Conservation (phyloP, 352 stramenopile genomes). For the Pythium angustatum region DNA sequence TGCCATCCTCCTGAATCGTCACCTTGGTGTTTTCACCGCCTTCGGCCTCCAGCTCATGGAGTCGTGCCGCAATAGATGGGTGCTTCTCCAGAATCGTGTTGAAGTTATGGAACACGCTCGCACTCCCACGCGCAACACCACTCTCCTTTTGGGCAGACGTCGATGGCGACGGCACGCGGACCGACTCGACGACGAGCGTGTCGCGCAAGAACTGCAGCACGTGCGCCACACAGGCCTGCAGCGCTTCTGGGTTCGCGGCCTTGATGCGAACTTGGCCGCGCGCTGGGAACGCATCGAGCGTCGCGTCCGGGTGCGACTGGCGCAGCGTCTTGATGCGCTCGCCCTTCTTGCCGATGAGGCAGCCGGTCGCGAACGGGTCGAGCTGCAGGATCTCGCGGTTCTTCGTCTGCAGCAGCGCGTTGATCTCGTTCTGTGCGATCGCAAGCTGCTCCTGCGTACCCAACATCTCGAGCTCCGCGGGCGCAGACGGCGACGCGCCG, state of each 20-base stretch:
- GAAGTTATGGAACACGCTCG: no score
- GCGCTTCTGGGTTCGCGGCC: conserved; percentile 47
- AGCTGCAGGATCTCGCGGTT: conserved; percentile 76
- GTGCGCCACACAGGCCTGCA: conserved; percentile 60
- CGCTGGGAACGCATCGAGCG: conserved; percentile 67
- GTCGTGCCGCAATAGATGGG: conserved; percentile 50
- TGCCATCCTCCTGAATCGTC: conserved; percentile 66
- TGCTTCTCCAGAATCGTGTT: conserved; percentile 59
- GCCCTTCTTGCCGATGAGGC: conserved; percentile 80
- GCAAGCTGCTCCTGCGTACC: conserved; percentile 69
- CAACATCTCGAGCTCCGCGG: conserved; percentile 72
- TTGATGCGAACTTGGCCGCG: conserved; percentile 76
- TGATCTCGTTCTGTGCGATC: conserved; percentile 45
- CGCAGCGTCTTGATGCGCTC: conserved; percentile 78
- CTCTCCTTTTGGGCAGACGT: conserved; percentile 8
- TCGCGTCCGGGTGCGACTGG: conserved; percentile 58
- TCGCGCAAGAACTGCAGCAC: conserved; percentile 66
- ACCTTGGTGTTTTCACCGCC: conserved; percentile 68
- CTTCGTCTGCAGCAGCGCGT: conserved; percentile 72
- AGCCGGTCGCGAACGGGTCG: conserved; percentile 68
- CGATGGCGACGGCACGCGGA: conserved; percentile 38
- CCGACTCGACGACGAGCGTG: conserved; percentile 63
- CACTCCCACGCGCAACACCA: no score
- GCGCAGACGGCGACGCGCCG: conserved; percentile 18
- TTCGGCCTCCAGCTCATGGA: conserved; percentile 75